Evolutionary conservation across 495 filamentous ascomycete genomes (phyloP).

Genomic region (Aspergillus avenaceus): DNA sequence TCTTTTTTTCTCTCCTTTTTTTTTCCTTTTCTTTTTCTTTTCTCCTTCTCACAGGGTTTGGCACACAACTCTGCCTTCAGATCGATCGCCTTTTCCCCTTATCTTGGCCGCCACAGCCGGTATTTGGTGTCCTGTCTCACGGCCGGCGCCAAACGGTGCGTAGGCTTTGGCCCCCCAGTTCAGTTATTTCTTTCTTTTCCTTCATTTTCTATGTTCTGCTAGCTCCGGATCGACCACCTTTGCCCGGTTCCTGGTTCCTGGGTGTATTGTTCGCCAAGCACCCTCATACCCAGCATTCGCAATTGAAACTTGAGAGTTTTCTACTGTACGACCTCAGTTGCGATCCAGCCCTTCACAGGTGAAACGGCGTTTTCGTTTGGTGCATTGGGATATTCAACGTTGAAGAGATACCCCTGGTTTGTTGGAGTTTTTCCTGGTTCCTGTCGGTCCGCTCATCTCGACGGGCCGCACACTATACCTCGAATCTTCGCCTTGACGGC

Average conservation of each 20-base stretch:
- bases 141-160: slow-evolving; percentile 54
- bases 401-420: slow-evolving; percentile 41
- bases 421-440: slow-evolving; percentile 30
- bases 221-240: slow-evolving; percentile 16
- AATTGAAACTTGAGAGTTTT: background rate
- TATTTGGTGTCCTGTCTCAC: slow-evolving; percentile 54
- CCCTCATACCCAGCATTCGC: background rate
- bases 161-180: slow-evolving; percentile 47
- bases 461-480: slow-evolving; percentile 31
- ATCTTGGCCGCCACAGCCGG: slow-evolving; percentile 52
- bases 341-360: slow-evolving; percentile 24
- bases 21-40: background rate
- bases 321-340: slow-evolving; percentile 17
- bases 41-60: slow-evolving; percentile 20
- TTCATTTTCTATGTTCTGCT: slow-evolving; percentile 23
- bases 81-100: slow-evolving; percentile 36
- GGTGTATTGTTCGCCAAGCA: background rate
- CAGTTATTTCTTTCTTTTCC: slow-evolving; percentile 19
- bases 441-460: slow-evolving; percentile 27
- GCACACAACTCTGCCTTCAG: slow-evolving; percentile 22
- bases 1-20: slow-evolving; percentile 1
- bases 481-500: slow-evolving; percentile 43
- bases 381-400: slow-evolving; percentile 36
- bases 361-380: slow-evolving; percentile 33
- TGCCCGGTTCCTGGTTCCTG: slow-evolving; percentile 12